Conservation (phyloP, 1,284 basidiomycete species). For the Marasmius oreades region DNA sequence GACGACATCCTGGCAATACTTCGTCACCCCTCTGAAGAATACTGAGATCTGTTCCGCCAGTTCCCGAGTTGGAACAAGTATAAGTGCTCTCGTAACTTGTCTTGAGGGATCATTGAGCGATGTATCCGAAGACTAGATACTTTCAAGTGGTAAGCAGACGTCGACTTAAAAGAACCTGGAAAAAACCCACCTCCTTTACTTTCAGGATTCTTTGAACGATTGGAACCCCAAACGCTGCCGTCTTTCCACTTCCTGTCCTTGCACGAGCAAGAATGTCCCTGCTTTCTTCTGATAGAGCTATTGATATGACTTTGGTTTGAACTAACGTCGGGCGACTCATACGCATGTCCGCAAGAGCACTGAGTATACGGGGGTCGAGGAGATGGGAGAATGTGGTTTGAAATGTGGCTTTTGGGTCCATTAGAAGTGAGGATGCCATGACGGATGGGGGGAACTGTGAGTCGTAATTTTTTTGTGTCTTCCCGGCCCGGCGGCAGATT, state of each 20-base stretch:
- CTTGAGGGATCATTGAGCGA: constrained; percentile 40
- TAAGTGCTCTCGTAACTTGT: constrained; percentile 73
- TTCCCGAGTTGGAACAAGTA: constrained; percentile 94
- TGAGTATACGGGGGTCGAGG: constrained; percentile 73
- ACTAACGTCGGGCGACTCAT: constrained; percentile 83
- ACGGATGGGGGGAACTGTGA: neutral
- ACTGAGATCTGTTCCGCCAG: constrained; percentile 86
- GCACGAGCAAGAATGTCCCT: constrained; percentile 93
- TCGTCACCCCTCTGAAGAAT: constrained; percentile 65
- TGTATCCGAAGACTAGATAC: constrained; percentile 30
- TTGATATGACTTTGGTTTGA: constrained; percentile 79
- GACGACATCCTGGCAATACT: constrained; percentile 68
- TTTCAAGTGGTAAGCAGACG: constrained; percentile 3
- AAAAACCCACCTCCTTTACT: constrained; percentile 69
- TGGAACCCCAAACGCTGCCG: constrained; percentile 93
- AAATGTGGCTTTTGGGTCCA: constrained; percentile 57
- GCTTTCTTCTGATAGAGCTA: constrained; percentile 72
- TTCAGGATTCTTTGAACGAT: constrained; percentile 86
- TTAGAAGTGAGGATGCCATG: constrained; percentile 44
- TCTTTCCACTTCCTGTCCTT: constrained; percentile 96
- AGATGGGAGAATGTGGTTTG: constrained; percentile 61
- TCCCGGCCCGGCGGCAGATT: too few relatives aligned
- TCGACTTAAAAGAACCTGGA: constrained; percentile 8
- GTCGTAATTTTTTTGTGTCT: too few relatives aligned
- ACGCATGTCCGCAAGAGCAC: constrained; percentile 77